phyloP scores from a whole-genome alignment of 148 eudicot species.

The Nyssa sinensis region DNA sequence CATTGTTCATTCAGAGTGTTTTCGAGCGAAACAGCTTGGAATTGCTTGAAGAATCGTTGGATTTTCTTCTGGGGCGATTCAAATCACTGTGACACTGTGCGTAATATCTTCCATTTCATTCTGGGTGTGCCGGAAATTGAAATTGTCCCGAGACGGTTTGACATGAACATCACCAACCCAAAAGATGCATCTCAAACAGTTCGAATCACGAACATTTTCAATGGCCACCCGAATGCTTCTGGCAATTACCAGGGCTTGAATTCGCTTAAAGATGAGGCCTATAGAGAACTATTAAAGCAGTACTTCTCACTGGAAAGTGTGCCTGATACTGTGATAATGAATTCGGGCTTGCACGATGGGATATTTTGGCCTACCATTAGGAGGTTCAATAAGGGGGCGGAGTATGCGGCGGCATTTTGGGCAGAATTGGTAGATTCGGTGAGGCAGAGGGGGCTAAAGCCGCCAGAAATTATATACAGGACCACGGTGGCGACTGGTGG shows the following conservation, averaged over 20 bases:
- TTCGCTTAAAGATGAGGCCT: slow-evolving; percentile 58
- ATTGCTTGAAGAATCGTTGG: slow-evolving; percentile 72
- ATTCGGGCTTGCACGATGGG: slow-evolving; percentile 92
- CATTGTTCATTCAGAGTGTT: slow-evolving; percentile 81
- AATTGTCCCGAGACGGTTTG: slow-evolving; percentile 61
- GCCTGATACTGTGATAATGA: slow-evolving; percentile 74
- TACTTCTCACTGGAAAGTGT: slow-evolving; percentile 53
- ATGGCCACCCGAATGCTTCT: slow-evolving; percentile 65
- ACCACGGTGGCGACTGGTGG: slow-evolving; percentile 91
- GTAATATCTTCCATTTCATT: slow-evolving; percentile 72
- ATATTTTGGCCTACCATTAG: slow-evolving; percentile 62
- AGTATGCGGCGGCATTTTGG: slow-evolving; percentile 76
- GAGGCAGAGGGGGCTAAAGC: slow-evolving; percentile 33
- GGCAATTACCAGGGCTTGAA: slow-evolving; percentile 75
- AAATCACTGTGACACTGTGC: slow-evolving; percentile 87
- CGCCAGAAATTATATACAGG: slow-evolving; percentile 60
- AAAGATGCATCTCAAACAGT: slow-evolving; percentile 45
- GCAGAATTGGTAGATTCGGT: slow-evolving; percentile 44
- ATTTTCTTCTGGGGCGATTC: slow-evolving; percentile 97
- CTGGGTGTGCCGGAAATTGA: slow-evolving; percentile 48
- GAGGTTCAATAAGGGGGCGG: slow-evolving; percentile 58
- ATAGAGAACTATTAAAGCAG: slow-evolving; percentile 49
- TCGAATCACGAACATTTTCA: slow-evolving; percentile 82
- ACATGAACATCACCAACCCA: slow-evolving; percentile 72
- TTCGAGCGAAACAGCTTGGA: slow-evolving; percentile 56